Conservation (phyloP, 441 rosid species). For the Gossypium gossypioides region DNA sequence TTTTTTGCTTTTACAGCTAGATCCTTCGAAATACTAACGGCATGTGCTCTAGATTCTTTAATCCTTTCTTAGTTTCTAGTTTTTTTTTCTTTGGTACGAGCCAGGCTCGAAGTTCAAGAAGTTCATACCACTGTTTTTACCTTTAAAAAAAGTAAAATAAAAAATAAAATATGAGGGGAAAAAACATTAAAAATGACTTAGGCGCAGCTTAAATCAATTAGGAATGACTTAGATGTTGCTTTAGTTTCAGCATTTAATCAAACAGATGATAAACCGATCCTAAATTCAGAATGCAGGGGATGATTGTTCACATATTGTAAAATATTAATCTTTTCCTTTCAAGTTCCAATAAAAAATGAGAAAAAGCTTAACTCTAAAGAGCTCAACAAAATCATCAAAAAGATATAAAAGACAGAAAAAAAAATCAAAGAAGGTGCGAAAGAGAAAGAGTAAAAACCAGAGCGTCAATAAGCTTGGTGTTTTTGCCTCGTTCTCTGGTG, state of each 20-base stretch:
- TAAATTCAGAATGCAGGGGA: not conserved
- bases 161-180: not conserved
- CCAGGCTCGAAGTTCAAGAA: slow-evolving; percentile 5
- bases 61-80: not conserved
- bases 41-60: slow-evolving; percentile 6
- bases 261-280: slow-evolving; percentile 18
- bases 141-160: not conserved
- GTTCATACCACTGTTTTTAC: not conserved
- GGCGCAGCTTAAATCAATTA: not conserved
- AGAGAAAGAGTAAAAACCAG: slow-evolving; percentile 36
- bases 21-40: not conserved
- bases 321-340: not conserved
- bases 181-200: not conserved
- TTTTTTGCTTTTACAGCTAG: not conserved
- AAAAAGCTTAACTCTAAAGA: not conserved
- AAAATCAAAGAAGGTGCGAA: not conserved
- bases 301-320: not conserved
- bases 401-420: not conserved
- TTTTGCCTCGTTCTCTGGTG: slow-evolving; percentile 86
- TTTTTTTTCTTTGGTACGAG: not conserved
- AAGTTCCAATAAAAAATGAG: not conserved
- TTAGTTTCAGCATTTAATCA: slow-evolving; percentile 26
- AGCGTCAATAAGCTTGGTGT: slow-evolving; percentile 62
- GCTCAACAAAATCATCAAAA: not conserved
- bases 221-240: slow-evolving; percentile 1